phyloP scores from a whole-genome alignment of 805 yeast genomes.

The Yarrowia sp. region DNA sequence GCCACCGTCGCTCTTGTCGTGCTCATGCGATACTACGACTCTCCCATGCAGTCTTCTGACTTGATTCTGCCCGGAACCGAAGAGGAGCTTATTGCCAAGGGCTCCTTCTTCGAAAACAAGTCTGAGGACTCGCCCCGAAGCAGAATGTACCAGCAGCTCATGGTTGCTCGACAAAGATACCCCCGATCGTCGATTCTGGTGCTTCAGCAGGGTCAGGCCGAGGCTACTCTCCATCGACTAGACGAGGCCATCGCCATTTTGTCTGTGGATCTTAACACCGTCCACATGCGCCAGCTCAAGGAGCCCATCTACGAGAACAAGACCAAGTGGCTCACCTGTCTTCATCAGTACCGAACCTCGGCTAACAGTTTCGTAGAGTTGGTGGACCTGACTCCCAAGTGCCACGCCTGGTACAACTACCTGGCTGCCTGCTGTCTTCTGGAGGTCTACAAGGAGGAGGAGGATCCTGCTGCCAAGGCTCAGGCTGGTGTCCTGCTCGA shows the following conservation, averaged over 20 bases:
- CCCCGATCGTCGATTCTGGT: conserved; percentile 92
- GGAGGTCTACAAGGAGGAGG: conserved; percentile 69
- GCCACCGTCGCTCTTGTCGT: conserved; percentile 91
- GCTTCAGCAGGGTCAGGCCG: conserved; percentile 84
- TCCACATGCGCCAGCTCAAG: conserved; percentile 89
- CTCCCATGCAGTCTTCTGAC: conserved; percentile 93
- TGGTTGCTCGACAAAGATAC: conserved; percentile 72
- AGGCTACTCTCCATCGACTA: conserved; percentile 69
- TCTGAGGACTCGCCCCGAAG: conserved; percentile 35
- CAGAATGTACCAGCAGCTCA: conserved; percentile 51
- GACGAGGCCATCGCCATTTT: conserved; percentile 70
- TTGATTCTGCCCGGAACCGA: conserved; percentile 57
- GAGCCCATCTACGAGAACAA: conserved; percentile 83
- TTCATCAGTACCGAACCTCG: conserved; percentile 81
- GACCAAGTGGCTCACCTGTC: conserved; percentile 74
- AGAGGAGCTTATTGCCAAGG: conserved; percentile 43
- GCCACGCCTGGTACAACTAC: conserved; percentile 84
- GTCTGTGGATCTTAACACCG: conserved; percentile 55
- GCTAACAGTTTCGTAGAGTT: conserved; percentile 72
- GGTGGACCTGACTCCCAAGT: conserved; percentile 82
- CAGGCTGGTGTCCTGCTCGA: conserved; percentile 19
- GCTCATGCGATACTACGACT: conserved; percentile 86
- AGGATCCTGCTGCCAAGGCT: conserved; percentile 15
- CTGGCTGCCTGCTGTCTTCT: conserved; percentile 86
- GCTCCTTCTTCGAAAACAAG: conserved; percentile 7